phyloP scores from a whole-genome alignment of 768 basidiomycete genomes.

The Rhodocollybia butyracea region DNA sequence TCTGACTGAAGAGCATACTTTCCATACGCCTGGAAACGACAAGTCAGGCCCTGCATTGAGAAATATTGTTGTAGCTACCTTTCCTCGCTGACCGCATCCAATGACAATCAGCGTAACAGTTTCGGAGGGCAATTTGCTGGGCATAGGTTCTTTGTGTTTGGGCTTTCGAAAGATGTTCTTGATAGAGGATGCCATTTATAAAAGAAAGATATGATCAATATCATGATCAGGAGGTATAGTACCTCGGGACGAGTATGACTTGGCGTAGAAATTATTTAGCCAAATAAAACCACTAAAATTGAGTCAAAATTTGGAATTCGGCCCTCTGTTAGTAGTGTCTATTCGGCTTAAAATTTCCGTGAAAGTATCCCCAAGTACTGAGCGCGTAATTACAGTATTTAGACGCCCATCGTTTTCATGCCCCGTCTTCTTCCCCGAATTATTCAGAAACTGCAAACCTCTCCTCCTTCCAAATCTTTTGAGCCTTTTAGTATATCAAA shows the following conservation, averaged over 20 bases:
- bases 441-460: not conserved
- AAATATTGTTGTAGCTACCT: conserved; percentile 35
- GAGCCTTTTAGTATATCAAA: conserved; percentile 13
- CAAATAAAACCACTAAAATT: too few species aligned
- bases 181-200: conserved; percentile 16
- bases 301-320: too few species aligned
- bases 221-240: conserved; percentile 69
- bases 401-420: too few species aligned
- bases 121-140: conserved; percentile 13
- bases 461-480: not conserved
- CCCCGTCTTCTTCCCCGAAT: conserved; percentile 12
- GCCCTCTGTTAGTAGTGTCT: too few species aligned
- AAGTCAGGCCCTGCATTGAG: not conserved
- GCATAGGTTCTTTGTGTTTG: conserved; percentile 19
- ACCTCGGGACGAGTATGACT: too few species aligned
- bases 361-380: too few species aligned
- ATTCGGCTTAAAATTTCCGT: too few species aligned
- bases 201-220: conserved; percentile 54
- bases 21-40: conserved; percentile 51
- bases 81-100: conserved; percentile 83
- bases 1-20: conserved; percentile 60
- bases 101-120: conserved; percentile 74
- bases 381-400: too few species aligned
- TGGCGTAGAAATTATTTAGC: too few species aligned
- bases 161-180: conserved; percentile 35